Percentiles rank a stretch among this genome's conserved stretches.
Evolutionary conservation across 225 moss, liverwort and hornwort species (phyloP).

Genomic region (Lunularia cruciata): DNA sequence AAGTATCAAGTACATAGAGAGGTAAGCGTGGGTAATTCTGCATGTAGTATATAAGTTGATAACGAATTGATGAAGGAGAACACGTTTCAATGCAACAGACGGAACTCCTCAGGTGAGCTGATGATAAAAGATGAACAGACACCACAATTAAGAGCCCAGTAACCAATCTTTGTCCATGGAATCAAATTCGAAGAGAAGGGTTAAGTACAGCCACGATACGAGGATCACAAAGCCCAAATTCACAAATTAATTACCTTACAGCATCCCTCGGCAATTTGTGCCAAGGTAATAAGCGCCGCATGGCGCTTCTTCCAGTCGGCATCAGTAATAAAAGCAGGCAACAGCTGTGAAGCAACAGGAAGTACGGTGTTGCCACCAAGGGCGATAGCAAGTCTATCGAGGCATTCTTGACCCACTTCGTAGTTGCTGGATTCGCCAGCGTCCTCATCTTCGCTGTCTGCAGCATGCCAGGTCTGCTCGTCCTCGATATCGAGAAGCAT

Average conservation of each 20-base stretch:
- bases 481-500: conserved; percentile 96
- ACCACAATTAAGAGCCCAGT: no score
- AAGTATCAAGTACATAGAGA: no score
- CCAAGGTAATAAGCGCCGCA: conserved; percentile 91
- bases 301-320: conserved; percentile 90
- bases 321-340: conserved; percentile 75
- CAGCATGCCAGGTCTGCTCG: conserved; percentile 82
- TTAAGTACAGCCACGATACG: no score
- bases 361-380: conserved; percentile 94
- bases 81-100: no score
- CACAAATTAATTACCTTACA: conserved; percentile 68
- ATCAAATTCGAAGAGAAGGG: no score
- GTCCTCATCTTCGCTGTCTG: conserved; percentile 92
- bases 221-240: conserved; percentile 20
- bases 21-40: no score
- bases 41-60: no score
- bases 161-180: no score
- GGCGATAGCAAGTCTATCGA: conserved; percentile 92
- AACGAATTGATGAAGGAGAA: no score
- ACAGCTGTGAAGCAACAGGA: conserved; percentile 86
- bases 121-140: no score
- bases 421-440: conserved; percentile 85
- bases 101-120: no score
- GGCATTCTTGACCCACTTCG: conserved; percentile 97
- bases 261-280: conserved; percentile 99